Conservation (phyloP, 495 filamentous ascomycete genomes). For the Penicillium crystallinum region DNA sequence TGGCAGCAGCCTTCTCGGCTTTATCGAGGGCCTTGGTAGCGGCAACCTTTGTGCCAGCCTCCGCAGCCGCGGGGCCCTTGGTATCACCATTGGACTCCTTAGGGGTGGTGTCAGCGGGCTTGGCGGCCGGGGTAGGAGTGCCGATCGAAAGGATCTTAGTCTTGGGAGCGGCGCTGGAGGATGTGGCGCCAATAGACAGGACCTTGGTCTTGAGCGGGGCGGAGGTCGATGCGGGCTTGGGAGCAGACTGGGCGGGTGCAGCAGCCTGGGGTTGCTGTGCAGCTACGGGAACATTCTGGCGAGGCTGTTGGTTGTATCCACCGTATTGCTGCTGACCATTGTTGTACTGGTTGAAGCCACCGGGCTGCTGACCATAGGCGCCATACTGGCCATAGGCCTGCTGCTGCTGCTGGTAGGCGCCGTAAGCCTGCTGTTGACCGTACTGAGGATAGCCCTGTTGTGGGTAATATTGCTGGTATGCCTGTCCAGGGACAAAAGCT, state of each 20-base stretch:
- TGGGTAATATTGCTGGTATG: slow-evolving; percentile 48
- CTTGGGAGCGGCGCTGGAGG: slow-evolving; percentile 52
- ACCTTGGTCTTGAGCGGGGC: slow-evolving; percentile 35
- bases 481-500: slow-evolving; percentile 72
- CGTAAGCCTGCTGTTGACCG: slow-evolving; percentile 34
- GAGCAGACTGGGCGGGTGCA: slow-evolving; percentile 26
- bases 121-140: slow-evolving; percentile 45
- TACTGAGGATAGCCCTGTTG: slow-evolving; percentile 35
- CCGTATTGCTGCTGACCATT: slow-evolving; percentile 46
- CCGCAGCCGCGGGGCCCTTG: slow-evolving; percentile 43
- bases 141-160: slow-evolving; percentile 69
- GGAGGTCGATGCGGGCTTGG: slow-evolving; percentile 29
- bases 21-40: slow-evolving; percentile 80
- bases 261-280: slow-evolving; percentile 52
- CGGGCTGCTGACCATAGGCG: slow-evolving; percentile 41
- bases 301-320: slow-evolving; percentile 42
- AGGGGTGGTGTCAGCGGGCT: slow-evolving; percentile 42
- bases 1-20: slow-evolving; percentile 53
- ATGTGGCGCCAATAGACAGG: slow-evolving; percentile 31
- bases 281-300: slow-evolving; percentile 42
- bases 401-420: slow-evolving; percentile 49
- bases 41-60: slow-evolving; percentile 62
- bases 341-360: slow-evolving; percentile 58
- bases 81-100: slow-evolving; percentile 46
- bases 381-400: slow-evolving; percentile 45